These are phyloP conservation scores for Fusarium tricinctum DNA, from an alignment of 2,329 filamentous ascomycete species.

Conservation along the genomic window DNA sequence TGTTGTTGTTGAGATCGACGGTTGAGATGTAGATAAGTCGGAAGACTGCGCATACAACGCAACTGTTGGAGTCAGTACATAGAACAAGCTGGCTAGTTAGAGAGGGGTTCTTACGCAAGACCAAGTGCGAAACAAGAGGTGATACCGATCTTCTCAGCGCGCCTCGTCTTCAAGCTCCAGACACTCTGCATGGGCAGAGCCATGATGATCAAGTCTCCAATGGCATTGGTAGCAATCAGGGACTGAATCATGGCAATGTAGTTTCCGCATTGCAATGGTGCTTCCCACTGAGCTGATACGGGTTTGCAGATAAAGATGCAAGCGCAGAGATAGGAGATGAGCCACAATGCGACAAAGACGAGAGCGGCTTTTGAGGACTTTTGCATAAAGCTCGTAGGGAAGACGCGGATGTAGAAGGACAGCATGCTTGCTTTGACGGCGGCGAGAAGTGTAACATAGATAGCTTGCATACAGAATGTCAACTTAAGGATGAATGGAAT, in stretches of 20 bases:
- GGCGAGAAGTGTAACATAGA: conserved; percentile 48
- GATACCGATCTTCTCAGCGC: conserved; percentile 55
- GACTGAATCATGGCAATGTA: conserved; percentile 56
- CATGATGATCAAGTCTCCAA: conserved; percentile 57
- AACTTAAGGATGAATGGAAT: conserved; percentile 50
- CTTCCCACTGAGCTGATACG: conserved; percentile 60
- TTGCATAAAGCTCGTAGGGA: conserved; percentile 48
- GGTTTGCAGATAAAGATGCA: conserved; percentile 63
- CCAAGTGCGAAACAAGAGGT: conserved; percentile 55
- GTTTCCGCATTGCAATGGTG: conserved; percentile 50
- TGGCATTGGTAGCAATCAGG: conserved; percentile 56
- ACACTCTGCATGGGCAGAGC: conserved; percentile 56
- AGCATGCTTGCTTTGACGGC: conserved; percentile 49
- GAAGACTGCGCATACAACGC: conserved; percentile 57
- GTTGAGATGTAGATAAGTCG: conserved; percentile 56
- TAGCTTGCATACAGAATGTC: conserved; percentile 48
- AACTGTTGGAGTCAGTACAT: conserved; percentile 46
- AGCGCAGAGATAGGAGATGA: conserved; percentile 57
- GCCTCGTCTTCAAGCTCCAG: conserved; percentile 56
- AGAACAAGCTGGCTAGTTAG: accelerated
- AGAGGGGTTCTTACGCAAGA: conserved; percentile 50
- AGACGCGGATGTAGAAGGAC: conserved; percentile 49
- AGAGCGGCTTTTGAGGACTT: conserved; percentile 52
- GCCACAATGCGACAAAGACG: conserved; percentile 57
- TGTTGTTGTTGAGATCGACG: conserved; percentile 54